Conservation (phyloP, 768 basidiomycete genomes). For the Tulasnella sp. region DNA sequence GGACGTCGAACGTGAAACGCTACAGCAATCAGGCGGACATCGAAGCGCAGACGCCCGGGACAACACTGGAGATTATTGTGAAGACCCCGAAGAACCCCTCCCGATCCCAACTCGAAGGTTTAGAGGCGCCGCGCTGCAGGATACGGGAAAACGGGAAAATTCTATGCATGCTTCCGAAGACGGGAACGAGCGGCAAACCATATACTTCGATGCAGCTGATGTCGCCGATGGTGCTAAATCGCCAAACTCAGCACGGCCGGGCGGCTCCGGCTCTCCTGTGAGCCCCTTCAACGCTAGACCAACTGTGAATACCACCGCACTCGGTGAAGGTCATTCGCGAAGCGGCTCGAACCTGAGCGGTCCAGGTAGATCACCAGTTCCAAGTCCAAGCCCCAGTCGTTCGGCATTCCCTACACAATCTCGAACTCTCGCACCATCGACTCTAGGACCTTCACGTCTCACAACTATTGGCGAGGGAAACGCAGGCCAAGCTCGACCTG, state of each 20-base stretch:
- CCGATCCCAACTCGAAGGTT: background rate
- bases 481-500: background rate
- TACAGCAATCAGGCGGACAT: no score
- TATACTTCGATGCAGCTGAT: constrained; percentile 5
- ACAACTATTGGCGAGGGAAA: background rate
- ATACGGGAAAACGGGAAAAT: background rate
- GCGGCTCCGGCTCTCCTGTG: background rate
- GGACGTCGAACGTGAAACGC: no score
- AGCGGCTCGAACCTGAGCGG: background rate
- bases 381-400: background rate
- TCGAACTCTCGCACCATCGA: background rate
- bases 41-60: no score
- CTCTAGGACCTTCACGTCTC: background rate
- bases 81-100: no score
- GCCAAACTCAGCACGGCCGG: background rate
- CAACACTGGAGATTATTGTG: no score
- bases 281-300: background rate
- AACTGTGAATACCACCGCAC: background rate
- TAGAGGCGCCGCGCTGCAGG: background rate
- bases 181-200: background rate
- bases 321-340: background rate
- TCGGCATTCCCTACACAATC: background rate
- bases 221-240: background rate
- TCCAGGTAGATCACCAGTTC: background rate
- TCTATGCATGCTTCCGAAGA: background rate